Conservation (phyloP, 805 yeast species). For the Pichia manshurica region DNA sequence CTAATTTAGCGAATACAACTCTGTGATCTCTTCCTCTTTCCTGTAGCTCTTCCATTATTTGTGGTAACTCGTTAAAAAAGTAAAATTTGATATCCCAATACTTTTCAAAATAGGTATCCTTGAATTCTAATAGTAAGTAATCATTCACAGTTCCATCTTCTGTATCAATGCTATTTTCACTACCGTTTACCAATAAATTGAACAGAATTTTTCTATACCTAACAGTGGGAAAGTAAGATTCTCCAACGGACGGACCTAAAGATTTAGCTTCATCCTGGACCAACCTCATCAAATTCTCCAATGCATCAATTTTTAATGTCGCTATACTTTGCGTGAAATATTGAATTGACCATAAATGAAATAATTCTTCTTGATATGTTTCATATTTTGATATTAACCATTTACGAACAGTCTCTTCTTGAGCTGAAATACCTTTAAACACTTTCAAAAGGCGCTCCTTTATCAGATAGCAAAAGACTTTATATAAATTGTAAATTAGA, state of each 20-base stretch:
- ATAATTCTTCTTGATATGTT: constrained; percentile 41
- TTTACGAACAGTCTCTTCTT: constrained; percentile 45
- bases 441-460: constrained; percentile 36
- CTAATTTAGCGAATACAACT: constrained; percentile 35
- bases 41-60: constrained; percentile 15
- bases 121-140: constrained; percentile 42
- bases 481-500: constrained; percentile 37
- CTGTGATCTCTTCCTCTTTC: constrained; percentile 15
- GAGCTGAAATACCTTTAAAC: constrained; percentile 32
- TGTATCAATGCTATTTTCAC: constrained; percentile 34
- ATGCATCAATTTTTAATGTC: constrained; percentile 46
- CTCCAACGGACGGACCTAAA: constrained; percentile 44
- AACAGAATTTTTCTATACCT: constrained; percentile 40
- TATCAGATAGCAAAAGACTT: constrained; percentile 45
- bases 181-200: constrained; percentile 28
- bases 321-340: constrained; percentile 31
- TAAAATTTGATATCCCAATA: constrained; percentile 78
- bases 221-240: constrained; percentile 58
- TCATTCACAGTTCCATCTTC: constrained; percentile 43
- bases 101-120: constrained; percentile 45
- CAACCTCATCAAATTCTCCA: constrained; percentile 53
- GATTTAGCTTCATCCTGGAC: constrained; percentile 49
- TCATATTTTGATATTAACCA: constrained; percentile 63
- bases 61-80: constrained; percentile 48
- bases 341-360: constrained; percentile 36